Evolutionary conservation across 2,329 filamentous ascomycete genomes (phyloP), one percentile per base, ranked within the genome.

Genomic region (Tolypocladium album): DNA sequence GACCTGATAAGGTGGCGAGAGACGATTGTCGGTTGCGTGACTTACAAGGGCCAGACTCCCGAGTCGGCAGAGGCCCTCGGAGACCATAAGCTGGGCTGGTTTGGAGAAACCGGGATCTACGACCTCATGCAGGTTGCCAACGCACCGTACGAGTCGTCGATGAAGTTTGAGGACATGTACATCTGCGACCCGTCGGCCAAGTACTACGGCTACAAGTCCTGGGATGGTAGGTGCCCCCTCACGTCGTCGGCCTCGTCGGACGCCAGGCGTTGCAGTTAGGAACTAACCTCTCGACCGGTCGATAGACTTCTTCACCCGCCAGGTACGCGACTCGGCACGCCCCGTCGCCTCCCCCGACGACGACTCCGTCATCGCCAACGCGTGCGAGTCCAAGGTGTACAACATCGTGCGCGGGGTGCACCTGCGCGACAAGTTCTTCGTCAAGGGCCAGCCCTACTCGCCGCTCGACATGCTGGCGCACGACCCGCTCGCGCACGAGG

Each of bases 391-490:
- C 15, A 79, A 78, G 47, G 78, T 82, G 0, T 88, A 80, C 71
- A 77, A 80, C 56, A 67, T 86, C 1, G 75, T 73, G 9, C 72
- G 70, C 36, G 65, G 81, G 55, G 81, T 84, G 57, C 76, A 80
- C 58, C 74, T 82, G 1, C 81, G 81, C 24, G 85, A 88, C 66
- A 71, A 71, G 8, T 90, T 90, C 76, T 89, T 85, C 80, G 77
- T 85, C 67, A 90, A 90, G 69, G 80, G 79, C 11, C 85, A 89
- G 70, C 85, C 85, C 0, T 90, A 89, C 72, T 88, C 84, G 0
- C 70, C 88, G 22, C 65, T 75, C 2, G 82, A 88, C 68, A 88
- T 88, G 83, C 75, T 90, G 3, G 79, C 75, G 0, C 73, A 83
- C 65, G 83, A 88, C 64, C 67, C 75, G 0, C 69, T 83, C 1